Percentiles rank a stretch among this genome's conserved stretches.
These are phyloP conservation scores for Starmerella etchellsii DNA, from an alignment of 805 yeast species.

Conservation along the genomic window DNA sequence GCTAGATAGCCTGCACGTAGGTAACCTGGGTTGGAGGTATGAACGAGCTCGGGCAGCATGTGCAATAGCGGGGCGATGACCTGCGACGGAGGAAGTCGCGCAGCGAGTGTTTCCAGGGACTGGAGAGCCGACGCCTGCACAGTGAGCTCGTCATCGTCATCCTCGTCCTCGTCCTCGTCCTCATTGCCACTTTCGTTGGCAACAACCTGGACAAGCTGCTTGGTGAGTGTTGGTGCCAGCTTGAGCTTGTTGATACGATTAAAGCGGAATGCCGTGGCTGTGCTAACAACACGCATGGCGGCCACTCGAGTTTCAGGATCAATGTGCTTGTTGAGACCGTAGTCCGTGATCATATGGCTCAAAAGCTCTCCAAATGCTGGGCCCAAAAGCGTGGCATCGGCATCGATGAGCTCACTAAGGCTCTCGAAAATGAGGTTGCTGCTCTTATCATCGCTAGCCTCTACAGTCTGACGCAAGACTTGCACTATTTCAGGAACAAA, in stretches of 20 bases:
- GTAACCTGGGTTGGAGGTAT: slow-evolving; percentile 56
- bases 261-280: slow-evolving; percentile 68
- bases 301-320: slow-evolving; percentile 75
- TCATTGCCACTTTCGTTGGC: slow-evolving; percentile 59
- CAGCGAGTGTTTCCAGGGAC: slow-evolving; percentile 62
- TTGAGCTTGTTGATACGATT: slow-evolving; percentile 66
- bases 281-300: slow-evolving; percentile 71
- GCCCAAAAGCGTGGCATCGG: slow-evolving; percentile 70
- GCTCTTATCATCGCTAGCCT: slow-evolving; percentile 55
- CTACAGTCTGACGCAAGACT: slow-evolving; percentile 63
- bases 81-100: slow-evolving; percentile 85
- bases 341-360: slow-evolving; percentile 54
- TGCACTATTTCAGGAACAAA: slow-evolving; percentile 70
- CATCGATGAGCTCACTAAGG: slow-evolving; percentile 62
- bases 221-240: slow-evolving; percentile 68
- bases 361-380: slow-evolving; percentile 51
- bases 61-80: slow-evolving; percentile 67
- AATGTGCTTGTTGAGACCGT: slow-evolving; percentile 47
- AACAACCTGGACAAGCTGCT: slow-evolving; percentile 61
- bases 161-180: slow-evolving; percentile 83
- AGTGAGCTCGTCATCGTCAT: slow-evolving; percentile 82
- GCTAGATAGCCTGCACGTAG: slow-evolving; percentile 80
- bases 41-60: slow-evolving; percentile 28
- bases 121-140: slow-evolving; percentile 70
- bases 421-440: slow-evolving; percentile 71